Percentiles rank a stretch among this genome's conserved stretches.
Evolutionary conservation across 2,329 filamentous ascomycete genomes (phyloP).

Genomic region (Exserohilum rostratum): DNA sequence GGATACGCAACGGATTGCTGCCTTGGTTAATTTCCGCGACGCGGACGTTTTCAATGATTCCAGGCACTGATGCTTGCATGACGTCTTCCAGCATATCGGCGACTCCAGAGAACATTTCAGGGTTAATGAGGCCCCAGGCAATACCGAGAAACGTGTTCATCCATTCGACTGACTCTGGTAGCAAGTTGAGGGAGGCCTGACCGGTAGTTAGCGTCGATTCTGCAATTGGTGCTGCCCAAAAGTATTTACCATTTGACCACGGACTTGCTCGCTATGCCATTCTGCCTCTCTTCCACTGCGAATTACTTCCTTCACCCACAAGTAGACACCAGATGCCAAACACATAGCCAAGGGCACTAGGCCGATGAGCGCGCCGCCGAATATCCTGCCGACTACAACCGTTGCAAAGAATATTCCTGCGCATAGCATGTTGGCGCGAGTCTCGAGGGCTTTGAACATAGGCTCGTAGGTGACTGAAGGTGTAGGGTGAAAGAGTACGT

Average conservation of each 20-base stretch:
- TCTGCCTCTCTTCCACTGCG: constrained; percentile 81
- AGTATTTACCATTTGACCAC: constrained; percentile 72
- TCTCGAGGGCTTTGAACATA: constrained; percentile 79
- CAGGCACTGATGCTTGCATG: constrained; percentile 93
- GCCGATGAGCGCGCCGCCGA: constrained; percentile 78
- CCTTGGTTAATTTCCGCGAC: constrained; percentile 96
- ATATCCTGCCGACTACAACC: constrained; percentile 76
- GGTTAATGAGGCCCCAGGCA: constrained; percentile 90
- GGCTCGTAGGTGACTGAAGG: constrained; percentile 88
- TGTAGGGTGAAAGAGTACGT: constrained; percentile 93
- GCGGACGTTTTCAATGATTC: constrained; percentile 90
- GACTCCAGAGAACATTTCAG: constrained; percentile 89
- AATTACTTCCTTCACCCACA: constrained; percentile 90
- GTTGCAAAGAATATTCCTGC: constrained; percentile 74
- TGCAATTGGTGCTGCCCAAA: neutral
- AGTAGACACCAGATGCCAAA: constrained; percentile 76
- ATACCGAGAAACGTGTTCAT: constrained; percentile 87
- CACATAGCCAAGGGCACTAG: constrained; percentile 75
- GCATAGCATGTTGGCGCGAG: constrained; percentile 73
- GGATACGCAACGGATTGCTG: constrained; percentile 83
- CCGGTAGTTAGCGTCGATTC: neutral
- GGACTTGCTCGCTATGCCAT: constrained; percentile 84
- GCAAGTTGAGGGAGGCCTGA: constrained; percentile 79
- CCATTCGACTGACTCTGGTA: constrained; percentile 92
- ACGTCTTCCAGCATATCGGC: constrained; percentile 95